Evolutionary conservation across 371 early-diverging fungal genomes (phyloP).

Genomic region (Rhizopus microsporus): DNA sequence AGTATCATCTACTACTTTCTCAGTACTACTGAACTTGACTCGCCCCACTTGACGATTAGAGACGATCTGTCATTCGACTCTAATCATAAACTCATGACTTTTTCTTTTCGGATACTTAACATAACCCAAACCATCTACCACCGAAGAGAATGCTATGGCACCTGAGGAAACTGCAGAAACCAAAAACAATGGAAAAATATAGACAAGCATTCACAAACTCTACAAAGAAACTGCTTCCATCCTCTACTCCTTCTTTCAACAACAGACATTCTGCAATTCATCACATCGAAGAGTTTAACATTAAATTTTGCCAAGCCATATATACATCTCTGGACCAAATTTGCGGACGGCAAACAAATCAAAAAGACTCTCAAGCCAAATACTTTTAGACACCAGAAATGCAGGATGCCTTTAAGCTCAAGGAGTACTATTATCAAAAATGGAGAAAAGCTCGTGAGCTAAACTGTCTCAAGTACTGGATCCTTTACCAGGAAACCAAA

Average conservation of each 20-base stretch:
- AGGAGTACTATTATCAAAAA: conserved; percentile 5
- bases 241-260: neutral
- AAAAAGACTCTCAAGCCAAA: too few relatives aligned
- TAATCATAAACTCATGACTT: too few relatives aligned
- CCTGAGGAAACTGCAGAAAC: neutral
- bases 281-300: neutral
- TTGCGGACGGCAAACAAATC: too few relatives aligned
- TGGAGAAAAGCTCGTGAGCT: conserved; percentile 7
- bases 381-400: neutral
- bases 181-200: neutral
- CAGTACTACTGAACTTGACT: too few relatives aligned
- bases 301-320: neutral
- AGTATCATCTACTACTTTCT: too few relatives aligned
- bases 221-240: neutral
- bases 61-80: too few relatives aligned
- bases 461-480: conserved; percentile 7
- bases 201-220: too few relatives aligned
- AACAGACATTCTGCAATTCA: neutral
- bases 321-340: too few relatives aligned
- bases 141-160: too few relatives aligned
- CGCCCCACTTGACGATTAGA: too few relatives aligned
- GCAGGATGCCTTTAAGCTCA: neutral
- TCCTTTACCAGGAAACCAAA: conserved; percentile 9
- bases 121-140: neutral
- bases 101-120: too few relatives aligned